These are phyloP conservation scores for Xylariaceae sp. DNA, from an alignment of 2,329 filamentous ascomycete genomes.

Conservation along the genomic window DNA sequence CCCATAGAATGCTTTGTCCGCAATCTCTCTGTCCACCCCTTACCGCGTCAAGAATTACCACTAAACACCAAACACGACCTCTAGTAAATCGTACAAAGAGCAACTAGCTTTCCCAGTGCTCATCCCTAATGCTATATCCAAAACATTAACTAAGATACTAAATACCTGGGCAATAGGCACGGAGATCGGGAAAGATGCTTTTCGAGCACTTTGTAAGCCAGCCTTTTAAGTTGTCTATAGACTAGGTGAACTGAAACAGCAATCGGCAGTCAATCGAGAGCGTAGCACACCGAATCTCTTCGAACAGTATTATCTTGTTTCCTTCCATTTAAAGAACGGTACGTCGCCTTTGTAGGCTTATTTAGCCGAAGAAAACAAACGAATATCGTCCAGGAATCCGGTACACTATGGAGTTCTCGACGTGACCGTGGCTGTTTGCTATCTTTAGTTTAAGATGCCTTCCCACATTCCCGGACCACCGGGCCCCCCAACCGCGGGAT, in stretches of 20 bases:
- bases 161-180: slow-evolving; percentile 23
- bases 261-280: background rate
- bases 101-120: slow-evolving; percentile 22
- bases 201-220: slow-evolving; percentile 33
- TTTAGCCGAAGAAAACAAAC: slow-evolving; percentile 25
- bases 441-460: slow-evolving; percentile 51
- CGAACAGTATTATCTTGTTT: background rate
- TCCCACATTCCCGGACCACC: slow-evolving; percentile 62
- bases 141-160: slow-evolving; percentile 28
- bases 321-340: background rate
- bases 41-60: slow-evolving; percentile 24
- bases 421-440: slow-evolving; percentile 9
- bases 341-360: background rate
- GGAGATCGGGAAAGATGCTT: slow-evolving; percentile 36
- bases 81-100: slow-evolving; percentile 29
- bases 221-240: slow-evolving; percentile 34
- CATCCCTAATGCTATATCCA: slow-evolving; percentile 34
- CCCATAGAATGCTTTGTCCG: slow-evolving; percentile 6
- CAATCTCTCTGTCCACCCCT: slow-evolving; percentile 12
- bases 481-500: slow-evolving; percentile 45
- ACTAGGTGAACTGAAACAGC: slow-evolving; percentile 28
- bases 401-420: slow-evolving; percentile 10
- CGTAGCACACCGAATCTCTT: background rate
- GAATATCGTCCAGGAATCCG: slow-evolving; percentile 29
- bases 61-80: slow-evolving; percentile 28